These are phyloP conservation scores for Dothideomycetes sp. DNA, from an alignment of 2,329 filamentous ascomycete genomes.

Conservation along the genomic window DNA sequence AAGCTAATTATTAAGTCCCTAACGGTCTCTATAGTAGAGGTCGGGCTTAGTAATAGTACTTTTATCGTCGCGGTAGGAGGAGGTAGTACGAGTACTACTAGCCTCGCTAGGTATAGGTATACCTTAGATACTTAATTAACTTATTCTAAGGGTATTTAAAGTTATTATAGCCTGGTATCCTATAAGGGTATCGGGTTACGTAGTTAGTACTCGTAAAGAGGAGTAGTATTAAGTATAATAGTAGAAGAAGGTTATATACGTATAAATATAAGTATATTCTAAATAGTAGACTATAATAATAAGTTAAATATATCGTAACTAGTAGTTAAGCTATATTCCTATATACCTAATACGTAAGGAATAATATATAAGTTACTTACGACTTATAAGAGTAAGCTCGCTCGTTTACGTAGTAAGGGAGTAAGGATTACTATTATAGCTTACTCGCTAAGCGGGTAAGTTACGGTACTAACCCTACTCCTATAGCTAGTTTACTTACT, in stretches of 20 bases:
- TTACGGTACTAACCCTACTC: background rate
- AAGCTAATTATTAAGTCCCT: too few species aligned
- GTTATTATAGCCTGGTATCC: background rate
- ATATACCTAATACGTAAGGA: too few species aligned
- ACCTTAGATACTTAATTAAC: background rate
- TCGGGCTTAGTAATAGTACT: too few species aligned
- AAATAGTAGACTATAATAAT: too few species aligned
- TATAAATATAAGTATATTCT: too few species aligned
- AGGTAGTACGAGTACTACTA: background rate
- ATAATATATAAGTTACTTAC: background rate
- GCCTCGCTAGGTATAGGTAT: background rate
- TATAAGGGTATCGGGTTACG: too few species aligned
- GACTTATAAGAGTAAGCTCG: background rate
- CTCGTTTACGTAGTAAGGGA: background rate
- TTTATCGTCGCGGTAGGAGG: background rate
- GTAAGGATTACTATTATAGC: background rate
- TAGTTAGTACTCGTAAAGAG: too few species aligned
- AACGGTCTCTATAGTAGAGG: too few species aligned
- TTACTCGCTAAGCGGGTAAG: background rate
- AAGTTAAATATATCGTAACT: too few species aligned
- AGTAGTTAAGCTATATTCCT: too few species aligned
- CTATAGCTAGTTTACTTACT: background rate
- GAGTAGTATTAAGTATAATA: too few species aligned
- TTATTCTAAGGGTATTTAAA: background rate
- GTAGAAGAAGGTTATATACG: too few species aligned